Evolutionary conservation across 1,284 basidiomycete species (phyloP).

Genomic region (Stygiomarasmius scandens): DNA sequence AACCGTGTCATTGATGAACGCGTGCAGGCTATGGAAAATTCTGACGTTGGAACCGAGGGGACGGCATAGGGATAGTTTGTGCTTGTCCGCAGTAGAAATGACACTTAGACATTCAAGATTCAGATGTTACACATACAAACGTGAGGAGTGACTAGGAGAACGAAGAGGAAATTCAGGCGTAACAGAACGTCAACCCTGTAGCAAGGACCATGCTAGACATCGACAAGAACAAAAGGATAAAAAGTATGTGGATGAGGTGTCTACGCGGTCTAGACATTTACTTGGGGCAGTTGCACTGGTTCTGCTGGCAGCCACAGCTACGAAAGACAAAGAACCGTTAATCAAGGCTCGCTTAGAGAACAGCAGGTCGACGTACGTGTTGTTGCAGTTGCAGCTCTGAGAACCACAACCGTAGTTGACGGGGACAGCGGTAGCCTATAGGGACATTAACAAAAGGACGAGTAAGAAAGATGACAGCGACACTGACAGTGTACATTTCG

Average conservation of each 20-base stretch:
- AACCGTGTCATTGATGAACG: slow-evolving; percentile 43
- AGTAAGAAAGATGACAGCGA: background rate
- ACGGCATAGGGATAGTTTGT: background rate
- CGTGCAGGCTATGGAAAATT: slow-evolving; percentile 32
- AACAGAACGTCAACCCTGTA: too few relatives aligned
- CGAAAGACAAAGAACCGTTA: background rate
- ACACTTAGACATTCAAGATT: too few relatives aligned
- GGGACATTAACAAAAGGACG: background rate
- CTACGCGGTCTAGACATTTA: background rate
- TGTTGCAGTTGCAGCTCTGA: slow-evolving; percentile 27
- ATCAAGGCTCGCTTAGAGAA: background rate
- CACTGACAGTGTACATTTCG: slow-evolving; percentile 11
- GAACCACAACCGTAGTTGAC: slow-evolving; percentile 32
- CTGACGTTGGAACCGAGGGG: slow-evolving; percentile 7
- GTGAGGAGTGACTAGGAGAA: too few relatives aligned
- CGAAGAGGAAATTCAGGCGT: too few relatives aligned
- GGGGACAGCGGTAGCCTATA: slow-evolving; percentile 25
- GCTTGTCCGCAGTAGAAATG: too few relatives aligned
- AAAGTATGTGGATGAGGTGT: too few relatives aligned
- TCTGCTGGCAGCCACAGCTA: slow-evolving; percentile 32
- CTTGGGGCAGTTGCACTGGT: slow-evolving; percentile 27
- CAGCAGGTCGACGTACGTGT: slow-evolving; percentile 21
- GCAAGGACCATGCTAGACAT: too few relatives aligned
- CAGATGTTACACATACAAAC: too few relatives aligned
- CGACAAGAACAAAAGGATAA: too few relatives aligned